A percentile compares a stretch with the other conserved stretches of the same genome.
Evolutionary conservation across 495 filamentous ascomycete genomes (phyloP).

Genomic region (Penicillium pancosmium): DNA sequence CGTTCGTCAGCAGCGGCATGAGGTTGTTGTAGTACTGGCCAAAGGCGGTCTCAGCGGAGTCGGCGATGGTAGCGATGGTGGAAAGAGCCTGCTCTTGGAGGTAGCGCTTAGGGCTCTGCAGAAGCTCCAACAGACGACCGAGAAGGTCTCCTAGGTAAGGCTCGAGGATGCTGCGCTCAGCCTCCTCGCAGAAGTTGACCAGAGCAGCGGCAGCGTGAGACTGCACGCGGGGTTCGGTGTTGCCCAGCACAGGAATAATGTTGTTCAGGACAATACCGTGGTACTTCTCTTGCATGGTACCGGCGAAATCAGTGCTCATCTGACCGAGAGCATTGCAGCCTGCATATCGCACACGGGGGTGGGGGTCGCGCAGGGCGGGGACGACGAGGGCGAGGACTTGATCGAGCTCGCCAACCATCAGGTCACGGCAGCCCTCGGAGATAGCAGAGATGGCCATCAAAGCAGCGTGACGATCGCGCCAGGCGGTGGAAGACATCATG

Average conservation of each 20-base stretch:
- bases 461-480: constrained; percentile 95
- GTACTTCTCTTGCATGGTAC: constrained; percentile 97
- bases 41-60: constrained; percentile 95
- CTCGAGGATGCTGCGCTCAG: constrained; percentile 87
- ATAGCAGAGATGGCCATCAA: constrained; percentile 99
- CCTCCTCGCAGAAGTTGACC: constrained; percentile 99
- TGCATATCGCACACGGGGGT: constrained; percentile 95
- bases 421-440: constrained; percentile 92
- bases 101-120: constrained; percentile 89
- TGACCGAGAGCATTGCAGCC: constrained; percentile 99
- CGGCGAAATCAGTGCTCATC: constrained; percentile 99
- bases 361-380: constrained; percentile 86
- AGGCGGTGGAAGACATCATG: constrained; percentile 94
- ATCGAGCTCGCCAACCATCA: constrained; percentile 93
- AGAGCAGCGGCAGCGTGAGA: constrained; percentile 95
- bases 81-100: constrained; percentile 98
- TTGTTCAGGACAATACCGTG: constrained; percentile 81
- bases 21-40: constrained; percentile 92
- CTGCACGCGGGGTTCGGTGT: constrained; percentile 90
- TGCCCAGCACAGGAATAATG: constrained; percentile 90
- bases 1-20: constrained; percentile 92
- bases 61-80: constrained; percentile 97
- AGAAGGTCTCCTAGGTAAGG: constrained; percentile 92
- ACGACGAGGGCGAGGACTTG: constrained; percentile 93
- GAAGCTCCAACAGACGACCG: constrained; percentile 75